Base-by-base conservation (phyloP, 495 filamentous ascomycete species). In the Neurospora sp. region DNA sequence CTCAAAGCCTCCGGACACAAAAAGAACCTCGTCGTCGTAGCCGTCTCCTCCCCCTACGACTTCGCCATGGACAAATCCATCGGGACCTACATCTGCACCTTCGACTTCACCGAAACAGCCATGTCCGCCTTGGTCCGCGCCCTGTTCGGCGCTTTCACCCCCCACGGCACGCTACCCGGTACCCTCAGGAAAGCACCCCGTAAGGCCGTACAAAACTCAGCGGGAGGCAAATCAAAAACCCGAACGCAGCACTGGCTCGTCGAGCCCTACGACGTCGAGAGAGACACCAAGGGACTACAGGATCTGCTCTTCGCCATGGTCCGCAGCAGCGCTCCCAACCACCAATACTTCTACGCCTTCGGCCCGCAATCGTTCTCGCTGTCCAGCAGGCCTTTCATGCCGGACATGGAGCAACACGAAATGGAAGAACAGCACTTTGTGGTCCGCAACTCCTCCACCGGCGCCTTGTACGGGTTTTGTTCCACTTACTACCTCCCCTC, bases 71-170 rank as follows among this genome's bases (percentile, higher is more conserved):
- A 97, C 74, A 88, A 90, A 71, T 87, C 90, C 4, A 92, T 97
- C 39, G 91, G 91, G 10, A 96, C 94, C 5, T 97, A 96, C 78
- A 86, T 97, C 69, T 97, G 94, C 82, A 97, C 94, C 0, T 97
- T 94, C 77, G 94, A 97, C 83, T 96, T 96, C 78, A 97, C 94
- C 5, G 94, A 97, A 76, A 94, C 92, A 0, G 93, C 94, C 31
- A 88, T 97, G 84, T 88, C 90, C 71, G 92, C 93, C 3, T 83
- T 97, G 10, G 93, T 94, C 39, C 90, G 93, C 62, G 90, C 92
- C 6, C 80, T 97, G 3, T 94, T 92, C 77, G 94, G 94, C 16
- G 92, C 94, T 66, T 83, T 93, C 72, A 83, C 86, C 1, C 91
- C 93, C 0, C 89, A 87, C 44, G 93, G 92, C 0, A 87, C 87